Conservation (phyloP, 345 rosid genomes). For the Reutealis trisperma region DNA sequence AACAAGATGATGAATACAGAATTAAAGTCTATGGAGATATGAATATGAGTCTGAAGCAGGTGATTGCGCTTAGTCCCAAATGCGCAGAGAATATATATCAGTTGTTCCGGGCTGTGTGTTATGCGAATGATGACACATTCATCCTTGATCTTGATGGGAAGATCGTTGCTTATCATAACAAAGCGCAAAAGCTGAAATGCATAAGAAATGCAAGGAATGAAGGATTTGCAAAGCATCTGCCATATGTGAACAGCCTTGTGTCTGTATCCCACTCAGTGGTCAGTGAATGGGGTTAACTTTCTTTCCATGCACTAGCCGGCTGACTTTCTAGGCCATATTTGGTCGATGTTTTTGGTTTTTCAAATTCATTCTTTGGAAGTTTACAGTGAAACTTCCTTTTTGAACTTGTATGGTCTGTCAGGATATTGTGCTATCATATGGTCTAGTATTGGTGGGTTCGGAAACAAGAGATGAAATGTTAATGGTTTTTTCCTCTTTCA, state of each 20-base stretch:
- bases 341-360: not conserved
- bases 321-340: not conserved
- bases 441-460: not conserved
- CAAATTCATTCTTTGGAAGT: not conserved
- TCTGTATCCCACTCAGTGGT: not conserved
- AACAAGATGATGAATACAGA: not conserved
- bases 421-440: no score
- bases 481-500: no score
- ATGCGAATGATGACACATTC: slow-evolving; percentile 26
- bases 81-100: not conserved
- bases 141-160: slow-evolving; percentile 12
- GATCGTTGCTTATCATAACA: slow-evolving; percentile 29
- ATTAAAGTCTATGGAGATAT: slow-evolving; percentile 34
- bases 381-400: not conserved
- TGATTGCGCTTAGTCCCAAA: slow-evolving; percentile 11
- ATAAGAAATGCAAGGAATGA: not conserved
- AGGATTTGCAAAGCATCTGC: slow-evolving; percentile 28
- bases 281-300: not conserved
- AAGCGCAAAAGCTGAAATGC: slow-evolving; percentile 1
- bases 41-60: slow-evolving; percentile 33
- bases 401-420: not conserved
- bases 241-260: slow-evolving; percentile 44
- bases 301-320: no score
- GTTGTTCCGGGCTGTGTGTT: slow-evolving; percentile 27
- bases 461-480: not conserved